Percentiles rank a stretch among this genome's conserved stretches.
These are phyloP conservation scores for Sesbania bispinosa DNA, from an alignment of 306 rosid species.

Conservation along the genomic window DNA sequence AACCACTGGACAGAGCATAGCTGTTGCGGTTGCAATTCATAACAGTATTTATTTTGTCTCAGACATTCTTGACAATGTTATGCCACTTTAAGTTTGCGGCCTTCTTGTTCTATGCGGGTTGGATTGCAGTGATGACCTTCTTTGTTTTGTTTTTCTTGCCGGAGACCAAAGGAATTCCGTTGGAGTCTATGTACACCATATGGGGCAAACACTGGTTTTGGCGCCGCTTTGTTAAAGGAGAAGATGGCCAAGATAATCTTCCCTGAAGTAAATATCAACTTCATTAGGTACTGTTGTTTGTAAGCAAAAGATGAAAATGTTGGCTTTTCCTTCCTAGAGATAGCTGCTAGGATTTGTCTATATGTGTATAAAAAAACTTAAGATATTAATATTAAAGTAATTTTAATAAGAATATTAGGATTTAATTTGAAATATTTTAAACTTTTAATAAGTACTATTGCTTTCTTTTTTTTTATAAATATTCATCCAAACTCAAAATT, in stretches of 20 bases:
- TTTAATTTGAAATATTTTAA: too few species aligned
- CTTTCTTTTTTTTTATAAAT: too few species aligned
- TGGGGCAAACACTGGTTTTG: conserved; percentile 79
- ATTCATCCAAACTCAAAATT: too few species aligned
- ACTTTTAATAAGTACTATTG: too few species aligned
- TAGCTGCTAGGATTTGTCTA: not conserved
- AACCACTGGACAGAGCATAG: conserved; percentile 62
- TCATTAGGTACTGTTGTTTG: not conserved
- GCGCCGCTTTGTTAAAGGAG: conserved; percentile 39
- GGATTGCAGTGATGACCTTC: conserved; percentile 55
- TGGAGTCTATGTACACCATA: conserved; percentile 50
- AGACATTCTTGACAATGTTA: conserved; percentile 62
- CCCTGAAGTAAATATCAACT: not conserved
- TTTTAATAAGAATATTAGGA: too few species aligned
- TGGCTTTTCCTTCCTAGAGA: not conserved
- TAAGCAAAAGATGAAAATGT: not conserved
- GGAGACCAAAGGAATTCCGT: conserved; percentile 67
- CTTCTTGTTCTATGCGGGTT: conserved; percentile 62
- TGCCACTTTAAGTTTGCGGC: conserved; percentile 69
- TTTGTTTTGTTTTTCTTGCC: conserved; percentile 58
- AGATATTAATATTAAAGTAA: too few species aligned
- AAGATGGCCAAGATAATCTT: not conserved
- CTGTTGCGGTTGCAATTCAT: conserved; percentile 44
- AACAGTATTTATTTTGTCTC: conserved; percentile 42
- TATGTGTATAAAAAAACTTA: not conserved